Percentiles rank a stretch among this genome's conserved stretches.
phyloP scores from a whole-genome alignment of 2,329 filamentous ascomycete genomes.

The Colletotrichum orbiculare region DNA sequence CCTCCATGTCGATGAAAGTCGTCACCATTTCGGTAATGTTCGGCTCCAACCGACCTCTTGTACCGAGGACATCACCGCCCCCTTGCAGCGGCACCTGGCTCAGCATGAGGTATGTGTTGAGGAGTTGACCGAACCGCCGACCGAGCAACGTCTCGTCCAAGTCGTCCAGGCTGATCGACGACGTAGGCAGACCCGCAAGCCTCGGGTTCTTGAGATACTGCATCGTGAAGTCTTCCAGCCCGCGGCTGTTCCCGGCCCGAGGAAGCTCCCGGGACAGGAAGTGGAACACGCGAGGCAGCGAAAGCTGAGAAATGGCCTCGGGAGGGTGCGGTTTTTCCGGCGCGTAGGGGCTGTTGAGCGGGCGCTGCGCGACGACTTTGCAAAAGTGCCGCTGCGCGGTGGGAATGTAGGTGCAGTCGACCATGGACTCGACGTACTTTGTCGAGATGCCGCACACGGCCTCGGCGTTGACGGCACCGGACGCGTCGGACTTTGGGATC shows the following conservation, averaged over 20 bases:
- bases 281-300: slow-evolving; percentile 1
- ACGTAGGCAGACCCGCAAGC: not conserved
- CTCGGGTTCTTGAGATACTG: not conserved
- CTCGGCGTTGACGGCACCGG: not conserved
- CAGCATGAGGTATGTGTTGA: slow-evolving; percentile 13
- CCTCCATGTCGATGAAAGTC: not conserved
- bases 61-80: not conserved
- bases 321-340: not conserved
- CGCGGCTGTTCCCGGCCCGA: not conserved
- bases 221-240: not conserved
- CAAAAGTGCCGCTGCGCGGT: not conserved
- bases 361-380: slow-evolving; percentile 1
- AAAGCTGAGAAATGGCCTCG: not conserved
- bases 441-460: not conserved
- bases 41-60: not conserved
- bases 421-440: slow-evolving; percentile 6
- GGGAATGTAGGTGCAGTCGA: not conserved
- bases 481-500: not conserved
- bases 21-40: not conserved
- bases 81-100: not conserved
- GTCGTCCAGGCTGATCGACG: not conserved
- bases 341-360: not conserved
- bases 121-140: not conserved
- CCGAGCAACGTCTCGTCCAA: not conserved
- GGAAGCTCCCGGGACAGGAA: not conserved